Conservation (phyloP, 805 yeast genomes). For the Teunomyces kruisii region DNA sequence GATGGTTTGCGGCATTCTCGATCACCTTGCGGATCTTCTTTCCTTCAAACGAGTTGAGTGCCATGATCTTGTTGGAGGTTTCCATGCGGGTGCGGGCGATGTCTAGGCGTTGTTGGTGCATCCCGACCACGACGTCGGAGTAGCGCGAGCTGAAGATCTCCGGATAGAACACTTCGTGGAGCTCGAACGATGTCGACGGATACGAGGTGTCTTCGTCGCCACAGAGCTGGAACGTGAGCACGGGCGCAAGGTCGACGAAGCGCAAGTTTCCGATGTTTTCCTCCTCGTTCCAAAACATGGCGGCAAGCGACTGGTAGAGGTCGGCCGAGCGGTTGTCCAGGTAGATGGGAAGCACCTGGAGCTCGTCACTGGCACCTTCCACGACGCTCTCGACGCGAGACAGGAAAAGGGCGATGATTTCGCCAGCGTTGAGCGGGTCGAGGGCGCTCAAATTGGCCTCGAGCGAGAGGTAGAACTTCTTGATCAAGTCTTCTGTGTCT, state of each 20-base stretch:
- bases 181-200: background rate
- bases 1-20: conserved; percentile 18
- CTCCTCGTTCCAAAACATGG: conserved; percentile 37
- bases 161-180: conserved; percentile 25
- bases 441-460: conserved; percentile 3
- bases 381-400: conserved; percentile 28
- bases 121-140: conserved; percentile 18
- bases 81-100: conserved; percentile 16
- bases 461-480: conserved; percentile 10
- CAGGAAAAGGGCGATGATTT: conserved; percentile 18
- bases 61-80: conserved; percentile 28
- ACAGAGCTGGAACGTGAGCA: conserved; percentile 29
- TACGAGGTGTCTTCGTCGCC: conserved; percentile 22
- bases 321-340: conserved; percentile 22
- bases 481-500: conserved; percentile 17
- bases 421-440: background rate
- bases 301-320: conserved; percentile 33
- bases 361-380: conserved; percentile 23
- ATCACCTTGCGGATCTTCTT: conserved; percentile 31
- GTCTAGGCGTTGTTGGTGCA: conserved; percentile 16
- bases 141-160: conserved; percentile 29
- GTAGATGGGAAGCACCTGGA: conserved; percentile 34
- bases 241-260: conserved; percentile 27
- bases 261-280: conserved; percentile 28
- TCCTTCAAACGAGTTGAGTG: conserved; percentile 39